These are phyloP conservation scores for Naganishia albida DNA, from an alignment of 1,284 basidiomycete genomes.

Conservation along the genomic window DNA sequence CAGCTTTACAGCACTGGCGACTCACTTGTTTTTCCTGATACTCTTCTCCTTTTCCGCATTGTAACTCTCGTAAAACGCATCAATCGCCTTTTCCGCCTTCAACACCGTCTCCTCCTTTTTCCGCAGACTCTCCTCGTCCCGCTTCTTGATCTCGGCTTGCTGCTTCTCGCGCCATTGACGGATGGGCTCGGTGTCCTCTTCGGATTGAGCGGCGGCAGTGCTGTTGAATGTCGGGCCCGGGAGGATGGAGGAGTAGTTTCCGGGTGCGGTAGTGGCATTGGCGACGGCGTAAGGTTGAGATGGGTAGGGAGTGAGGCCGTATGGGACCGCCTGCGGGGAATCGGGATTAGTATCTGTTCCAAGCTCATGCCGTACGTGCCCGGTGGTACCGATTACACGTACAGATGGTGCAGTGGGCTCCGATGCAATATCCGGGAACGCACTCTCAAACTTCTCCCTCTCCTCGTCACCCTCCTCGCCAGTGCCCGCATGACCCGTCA, in stretches of 20 bases:
- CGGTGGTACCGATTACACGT: constrained; percentile 9
- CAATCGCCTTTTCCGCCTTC: constrained; percentile 88
- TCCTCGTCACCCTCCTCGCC: constrained; percentile 65
- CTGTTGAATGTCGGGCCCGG: constrained; percentile 56
- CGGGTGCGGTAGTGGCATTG: constrained; percentile 55
- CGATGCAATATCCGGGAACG: constrained; percentile 81
- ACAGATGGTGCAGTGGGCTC: constrained; percentile 36
- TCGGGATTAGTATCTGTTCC: no score
- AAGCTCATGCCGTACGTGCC: no score
- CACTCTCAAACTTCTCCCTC: constrained; percentile 83
- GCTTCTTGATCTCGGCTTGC: constrained; percentile 75
- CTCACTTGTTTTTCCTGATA: constrained; percentile 94
- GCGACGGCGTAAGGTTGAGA: constrained; percentile 38
- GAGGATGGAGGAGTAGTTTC: constrained; percentile 64
- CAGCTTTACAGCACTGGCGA: constrained; percentile 34
- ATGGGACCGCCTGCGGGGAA: constrained; percentile 39
- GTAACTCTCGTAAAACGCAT: constrained; percentile 95
- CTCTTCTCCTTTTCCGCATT: constrained; percentile 86
- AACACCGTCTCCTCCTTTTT: constrained; percentile 82
- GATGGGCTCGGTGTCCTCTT: constrained; percentile 88
- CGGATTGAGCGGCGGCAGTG: constrained; percentile 52
- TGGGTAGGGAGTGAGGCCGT: constrained; percentile 52
- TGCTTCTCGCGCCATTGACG: constrained; percentile 86
- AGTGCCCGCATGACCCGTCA: constrained; percentile 64
- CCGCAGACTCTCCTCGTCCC: constrained; percentile 75